phyloP scores from a whole-genome alignment of 1,284 basidiomycete genomes.

The Apiotrichum gamsii region DNA sequence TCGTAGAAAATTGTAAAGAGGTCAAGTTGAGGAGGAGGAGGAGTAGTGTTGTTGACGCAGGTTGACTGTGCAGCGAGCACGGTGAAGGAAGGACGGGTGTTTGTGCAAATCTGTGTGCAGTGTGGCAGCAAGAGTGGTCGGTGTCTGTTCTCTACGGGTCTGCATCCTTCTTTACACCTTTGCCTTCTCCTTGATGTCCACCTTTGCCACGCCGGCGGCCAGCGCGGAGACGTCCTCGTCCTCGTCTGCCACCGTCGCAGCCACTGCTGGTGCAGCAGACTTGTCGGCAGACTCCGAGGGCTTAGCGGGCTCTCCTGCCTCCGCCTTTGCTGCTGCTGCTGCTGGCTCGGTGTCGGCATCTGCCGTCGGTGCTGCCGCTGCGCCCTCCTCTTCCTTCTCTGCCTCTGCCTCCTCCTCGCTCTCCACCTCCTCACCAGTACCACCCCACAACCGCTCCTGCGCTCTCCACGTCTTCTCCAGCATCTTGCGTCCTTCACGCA shows the following conservation, averaged over 20 bases:
- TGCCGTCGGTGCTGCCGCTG: neutral
- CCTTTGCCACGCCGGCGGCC: neutral
- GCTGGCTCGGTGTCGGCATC: slow-evolving; percentile 7
- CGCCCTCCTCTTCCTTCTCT: slow-evolving; percentile 2
- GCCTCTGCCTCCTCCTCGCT: neutral
- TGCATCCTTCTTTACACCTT: neutral
- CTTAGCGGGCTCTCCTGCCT: neutral
- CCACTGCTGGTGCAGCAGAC: neutral
- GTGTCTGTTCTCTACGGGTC: no score
- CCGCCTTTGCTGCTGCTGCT: neutral
- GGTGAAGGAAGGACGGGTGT: no score
- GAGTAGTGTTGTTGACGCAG: no score
- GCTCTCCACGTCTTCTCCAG: slow-evolving; percentile 30
- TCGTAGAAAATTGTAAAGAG: no score
- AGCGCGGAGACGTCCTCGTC: slow-evolving; percentile 7
- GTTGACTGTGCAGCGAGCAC: no score
- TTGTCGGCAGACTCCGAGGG: neutral
- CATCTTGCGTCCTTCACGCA: slow-evolving; percentile 22
- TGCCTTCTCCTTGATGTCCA: neutral
- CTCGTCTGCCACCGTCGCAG: neutral
- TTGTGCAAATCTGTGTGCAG: no score
- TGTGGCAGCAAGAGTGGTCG: no score
- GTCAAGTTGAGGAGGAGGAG: no score
- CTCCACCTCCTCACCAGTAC: neutral
- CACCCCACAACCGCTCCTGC: slow-evolving; percentile 4